Conservation (phyloP, 208 protist genomes). For the Acanthamoeba healyi region DNA sequence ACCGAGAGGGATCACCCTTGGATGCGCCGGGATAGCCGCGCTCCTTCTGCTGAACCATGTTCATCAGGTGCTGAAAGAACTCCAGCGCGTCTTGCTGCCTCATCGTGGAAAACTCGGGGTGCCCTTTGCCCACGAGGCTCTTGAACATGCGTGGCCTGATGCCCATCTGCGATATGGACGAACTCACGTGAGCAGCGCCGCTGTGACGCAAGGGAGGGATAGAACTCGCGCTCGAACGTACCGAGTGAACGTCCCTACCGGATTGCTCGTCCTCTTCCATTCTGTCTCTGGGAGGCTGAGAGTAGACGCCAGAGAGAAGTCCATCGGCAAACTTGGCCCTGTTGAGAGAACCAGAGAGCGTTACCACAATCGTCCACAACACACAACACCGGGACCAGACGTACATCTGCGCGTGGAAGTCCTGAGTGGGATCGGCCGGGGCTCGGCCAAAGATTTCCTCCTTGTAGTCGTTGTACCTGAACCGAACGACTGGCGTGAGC, state of each 20-base stretch:
- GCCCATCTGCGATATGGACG: slow-evolving; percentile 83
- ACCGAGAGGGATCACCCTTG: neutral
- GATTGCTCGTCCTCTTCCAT: slow-evolving; percentile 74
- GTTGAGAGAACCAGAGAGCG: neutral
- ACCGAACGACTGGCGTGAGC: too few species aligned
- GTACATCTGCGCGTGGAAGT: slow-evolving; percentile 74
- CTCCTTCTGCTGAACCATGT: slow-evolving; percentile 92
- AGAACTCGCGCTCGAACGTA: neutral
- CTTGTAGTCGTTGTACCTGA: slow-evolving; percentile 73
- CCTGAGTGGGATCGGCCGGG: slow-evolving; percentile 28
- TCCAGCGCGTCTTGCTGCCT: slow-evolving; percentile 97
- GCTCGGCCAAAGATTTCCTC: slow-evolving; percentile 27
- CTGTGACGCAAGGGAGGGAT: neutral
- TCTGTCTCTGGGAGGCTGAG: slow-evolving; percentile 74
- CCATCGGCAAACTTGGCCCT: slow-evolving; percentile 95
- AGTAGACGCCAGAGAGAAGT: slow-evolving; percentile 95
- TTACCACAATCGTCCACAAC: slow-evolving; percentile 69
- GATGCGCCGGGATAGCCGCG: slow-evolving; percentile 46
- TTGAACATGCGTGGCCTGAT: slow-evolving; percentile 96
- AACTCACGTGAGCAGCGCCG: neutral
- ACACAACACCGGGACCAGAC: neutral
- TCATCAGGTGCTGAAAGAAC: slow-evolving; percentile 95
- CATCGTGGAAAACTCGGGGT: slow-evolving; percentile 96
- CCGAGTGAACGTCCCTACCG: slow-evolving; percentile 30
- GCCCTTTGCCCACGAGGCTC: slow-evolving; percentile 93